Evolutionary conservation across 2,329 filamentous ascomycete genomes (phyloP), one percentile per base, ranked within the genome.

Genomic region (Alternaria tenuissima): DNA sequence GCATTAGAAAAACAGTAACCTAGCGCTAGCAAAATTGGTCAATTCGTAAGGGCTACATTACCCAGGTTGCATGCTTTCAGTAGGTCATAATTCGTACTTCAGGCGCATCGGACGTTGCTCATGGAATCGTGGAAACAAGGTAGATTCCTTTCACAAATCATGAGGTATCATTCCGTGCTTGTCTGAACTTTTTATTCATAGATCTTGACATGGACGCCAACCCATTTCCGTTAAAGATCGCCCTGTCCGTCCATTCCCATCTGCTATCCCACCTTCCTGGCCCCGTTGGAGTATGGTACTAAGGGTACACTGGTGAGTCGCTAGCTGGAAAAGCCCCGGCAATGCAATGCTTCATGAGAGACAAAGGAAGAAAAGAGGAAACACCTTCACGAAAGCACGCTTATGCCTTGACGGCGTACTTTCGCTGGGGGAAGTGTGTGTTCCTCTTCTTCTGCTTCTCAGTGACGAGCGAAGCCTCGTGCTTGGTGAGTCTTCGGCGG

Each of bases 361-460:
- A 75, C 64, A 72, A 73, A 76, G 69, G 67, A 74, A 74, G 68
- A 75, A 76, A 72, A 74, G 69, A 71, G 73, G 73, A 72, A 73
- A 72, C 73, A 59, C 69, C 69, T 62, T 66, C 59, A 46, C 60
- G 60, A 66, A 59, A 63, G 62, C 57, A 69, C 72, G 68, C 59
- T 66, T 81, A 77, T 79, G 94, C 95, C 94, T 98, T 99, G 84
- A 99, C 92, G 84, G 95, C 95, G 85, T 91, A 99, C 87, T 96
- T 97, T 86, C 95, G 91, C 88, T 96, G 93, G 74, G 95, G 95
- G 89, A 99, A 99, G 87, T 99, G 94, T 75, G 87, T 89, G 82
- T 87, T 84, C 86, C 90, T 92, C 93, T 99, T 99, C 89, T 93
- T 93, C 83, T 93, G 90, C 91, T 96, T 97, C 86, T 94, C 90